Evolutionary conservation across 2,329 filamentous ascomycete species (phyloP).

Genomic region (Stagonosporopsis chrysanthemi): DNA sequence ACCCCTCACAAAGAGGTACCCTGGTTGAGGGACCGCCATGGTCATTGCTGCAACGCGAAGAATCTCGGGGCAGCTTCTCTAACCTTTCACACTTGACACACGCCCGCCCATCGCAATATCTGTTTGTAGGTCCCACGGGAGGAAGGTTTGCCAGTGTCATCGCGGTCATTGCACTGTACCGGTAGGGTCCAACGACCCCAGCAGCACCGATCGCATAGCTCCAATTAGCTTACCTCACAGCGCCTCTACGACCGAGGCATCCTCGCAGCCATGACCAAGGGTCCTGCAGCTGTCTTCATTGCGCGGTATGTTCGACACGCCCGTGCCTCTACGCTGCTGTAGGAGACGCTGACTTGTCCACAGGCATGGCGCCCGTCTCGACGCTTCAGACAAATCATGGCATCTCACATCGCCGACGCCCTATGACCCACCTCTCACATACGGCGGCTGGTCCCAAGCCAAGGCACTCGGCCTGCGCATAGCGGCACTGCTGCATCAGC

Average conservation of each 20-base stretch:
- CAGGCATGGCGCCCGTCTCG: constrained; percentile 90
- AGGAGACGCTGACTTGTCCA: constrained; percentile 22
- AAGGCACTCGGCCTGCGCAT: constrained; percentile 84
- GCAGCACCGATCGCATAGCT: constrained; percentile 11
- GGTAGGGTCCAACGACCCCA: constrained; percentile 3
- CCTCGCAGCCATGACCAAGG: constrained; percentile 50
- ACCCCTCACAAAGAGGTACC: constrained; percentile 14
- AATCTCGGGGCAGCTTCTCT: constrained; percentile 19
- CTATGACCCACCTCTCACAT: constrained; percentile 94
- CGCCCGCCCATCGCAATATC: neutral
- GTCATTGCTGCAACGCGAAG: constrained; percentile 33
- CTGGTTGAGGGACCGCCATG: constrained; percentile 21
- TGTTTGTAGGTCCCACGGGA: constrained; percentile 4
- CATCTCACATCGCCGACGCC: constrained; percentile 90
- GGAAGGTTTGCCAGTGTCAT: constrained; percentile 12
- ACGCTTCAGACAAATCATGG: constrained; percentile 95
- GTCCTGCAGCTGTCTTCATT: constrained; percentile 59
- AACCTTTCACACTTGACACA: constrained; percentile 12
- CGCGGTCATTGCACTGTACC: neutral
- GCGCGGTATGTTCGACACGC: constrained; percentile 51
- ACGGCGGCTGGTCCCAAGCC: constrained; percentile 90
- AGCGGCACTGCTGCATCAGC: constrained; percentile 69
- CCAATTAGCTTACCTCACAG: constrained; percentile 15
- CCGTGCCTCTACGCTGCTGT: constrained; percentile 10
- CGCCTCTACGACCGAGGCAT: constrained; percentile 9